Evolutionary conservation across 768 basidiomycete genomes (phyloP).

Genomic region (Leccinum olivaceopallidum): DNA sequence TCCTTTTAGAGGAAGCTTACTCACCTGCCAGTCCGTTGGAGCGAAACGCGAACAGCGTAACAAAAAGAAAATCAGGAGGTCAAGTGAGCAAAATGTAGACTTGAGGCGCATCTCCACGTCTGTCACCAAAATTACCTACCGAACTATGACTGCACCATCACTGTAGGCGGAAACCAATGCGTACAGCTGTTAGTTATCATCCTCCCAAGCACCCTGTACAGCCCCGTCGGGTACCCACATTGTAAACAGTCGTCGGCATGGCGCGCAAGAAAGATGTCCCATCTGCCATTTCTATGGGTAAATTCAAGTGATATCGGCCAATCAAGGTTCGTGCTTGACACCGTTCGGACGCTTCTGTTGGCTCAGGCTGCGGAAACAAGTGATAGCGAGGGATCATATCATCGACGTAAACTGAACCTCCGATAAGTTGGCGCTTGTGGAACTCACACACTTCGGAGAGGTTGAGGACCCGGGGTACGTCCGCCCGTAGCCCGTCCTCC

Average conservation of each 20-base stretch:
- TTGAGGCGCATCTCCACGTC: neutral
- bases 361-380: neutral
- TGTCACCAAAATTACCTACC: neutral
- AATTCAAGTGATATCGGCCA: neutral
- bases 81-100: neutral
- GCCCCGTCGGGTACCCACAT: neutral
- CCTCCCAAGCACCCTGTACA: neutral
- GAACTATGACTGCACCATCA: neutral
- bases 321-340: neutral
- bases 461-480: neutral
- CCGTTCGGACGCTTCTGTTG: neutral
- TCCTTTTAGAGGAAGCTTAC: neutral
- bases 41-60: neutral
- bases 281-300: neutral
- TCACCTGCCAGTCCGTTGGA: neutral
- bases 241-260: neutral
- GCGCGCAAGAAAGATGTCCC: neutral
- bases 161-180: neutral
- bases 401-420: neutral
- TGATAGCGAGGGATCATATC: neutral
- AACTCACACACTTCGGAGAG: neutral
- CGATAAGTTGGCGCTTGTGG: neutral
- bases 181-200: neutral
- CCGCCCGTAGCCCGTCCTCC: neutral
- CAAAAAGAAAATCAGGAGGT: neutral